Evolutionary conservation across 345 rosid genomes (phyloP), one percentile per base, ranked within the genome.

Genomic region (Cardamine occulta): DNA sequence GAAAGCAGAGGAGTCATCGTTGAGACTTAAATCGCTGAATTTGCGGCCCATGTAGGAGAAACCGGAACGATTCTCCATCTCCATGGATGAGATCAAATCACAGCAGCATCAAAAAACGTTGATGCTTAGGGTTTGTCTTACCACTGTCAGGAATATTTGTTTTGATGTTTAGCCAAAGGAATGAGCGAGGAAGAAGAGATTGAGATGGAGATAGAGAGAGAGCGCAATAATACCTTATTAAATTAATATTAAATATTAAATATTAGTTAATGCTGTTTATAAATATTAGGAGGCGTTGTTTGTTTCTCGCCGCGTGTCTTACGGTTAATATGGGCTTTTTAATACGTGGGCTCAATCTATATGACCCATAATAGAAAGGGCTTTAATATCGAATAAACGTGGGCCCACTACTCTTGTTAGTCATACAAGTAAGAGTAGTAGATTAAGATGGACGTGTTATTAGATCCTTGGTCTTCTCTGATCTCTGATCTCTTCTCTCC

Each of bases 1-100:
- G 81, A 94, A 94, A 80, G 98, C 91, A 17, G 92, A 84, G 54
- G 94, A 83, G 57, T 74, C 70, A 52, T 85, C 91, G 64, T 85
- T 80, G 74, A 68, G 53, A 67, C 75, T 73, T 45, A 70, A 56
- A 59, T 81, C 84, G 32, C 79, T 73, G 55, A 80, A 84, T 59
- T 68, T 81, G 73, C 80, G 79, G 47, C 86, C 88, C 82, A 81
- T 59, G 55, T 89, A 86, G 6, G 72, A 67, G 82, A 76, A 84
- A 53, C 67, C 80, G 26, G 52, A 66, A 10, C 73, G 70, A 55
- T 58, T 76, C 49, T 80, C 94, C 55, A 69, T 75, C 75, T 76
- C 88, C 92, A 83, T 87, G 66, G 63, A 29, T 53, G 48, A n/a
- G 44, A 59, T 29, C 17, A 51, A 49, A 47, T 71, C 67, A 48